These are phyloP conservation scores for Wickerhamiella vanderwaltii DNA, from an alignment of 805 yeast species.

Conservation along the genomic window DNA sequence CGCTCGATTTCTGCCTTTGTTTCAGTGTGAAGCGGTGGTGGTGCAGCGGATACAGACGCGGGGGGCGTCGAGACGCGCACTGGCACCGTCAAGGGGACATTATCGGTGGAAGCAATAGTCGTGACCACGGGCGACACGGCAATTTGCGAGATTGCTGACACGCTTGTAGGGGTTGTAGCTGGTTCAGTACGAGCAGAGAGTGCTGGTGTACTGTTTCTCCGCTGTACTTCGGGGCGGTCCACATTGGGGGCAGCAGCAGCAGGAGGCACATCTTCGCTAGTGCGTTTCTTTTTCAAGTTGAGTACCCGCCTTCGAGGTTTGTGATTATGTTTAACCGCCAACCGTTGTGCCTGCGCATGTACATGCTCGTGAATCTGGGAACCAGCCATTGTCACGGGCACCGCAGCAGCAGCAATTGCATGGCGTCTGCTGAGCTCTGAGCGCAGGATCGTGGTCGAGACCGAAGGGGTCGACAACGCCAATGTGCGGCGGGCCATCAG, in stretches of 20 bases:
- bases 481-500: constrained; percentile 70
- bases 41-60: not conserved
- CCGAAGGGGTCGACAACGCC: constrained; percentile 49
- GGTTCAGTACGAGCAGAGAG: not conserved
- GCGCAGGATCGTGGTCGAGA: constrained; percentile 47
- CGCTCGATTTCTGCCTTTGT: constrained; percentile 11
- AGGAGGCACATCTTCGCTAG: not conserved
- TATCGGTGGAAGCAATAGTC: not conserved
- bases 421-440: constrained; percentile 32
- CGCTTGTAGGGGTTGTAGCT: not conserved
- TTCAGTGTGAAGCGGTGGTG: not conserved
- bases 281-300: constrained; percentile 15
- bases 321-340: constrained; percentile 13
- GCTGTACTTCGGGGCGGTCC: not conserved
- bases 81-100: too few species aligned
- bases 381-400: constrained; percentile 11
- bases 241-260: not conserved
- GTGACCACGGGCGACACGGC: not conserved
- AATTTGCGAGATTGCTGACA: not conserved
- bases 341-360: constrained; percentile 16
- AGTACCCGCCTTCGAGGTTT: constrained; percentile 26
- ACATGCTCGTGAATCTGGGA: constrained; percentile 23
- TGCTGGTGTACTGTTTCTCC: not conserved
- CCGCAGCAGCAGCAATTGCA: constrained; percentile 23
- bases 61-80: too few species aligned